Base-by-base conservation (phyloP, 169 alveolate species). In the Cryptosporidium bovis region DNA sequence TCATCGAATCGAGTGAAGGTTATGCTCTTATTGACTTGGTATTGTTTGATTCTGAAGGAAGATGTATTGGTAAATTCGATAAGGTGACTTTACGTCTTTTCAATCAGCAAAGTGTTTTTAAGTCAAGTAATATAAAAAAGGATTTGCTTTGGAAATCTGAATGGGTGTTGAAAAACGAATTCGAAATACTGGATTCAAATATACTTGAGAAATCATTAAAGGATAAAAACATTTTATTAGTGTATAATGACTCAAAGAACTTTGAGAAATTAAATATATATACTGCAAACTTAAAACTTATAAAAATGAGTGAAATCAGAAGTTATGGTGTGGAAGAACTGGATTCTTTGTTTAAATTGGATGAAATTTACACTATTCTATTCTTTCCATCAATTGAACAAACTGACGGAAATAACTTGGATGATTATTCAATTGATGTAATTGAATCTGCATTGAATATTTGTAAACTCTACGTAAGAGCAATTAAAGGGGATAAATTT, bases 1-100 rank as follows among this genome's bases (percentile, higher is more conserved):
- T 90, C 0, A 51, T 24, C 27, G 62, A 66, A 48, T 20, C 62
- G 31, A 64, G 53, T 27, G 51, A 64, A 10, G 48, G 66, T 3
- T 65, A 84, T 27, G 90, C 91, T 1, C 27, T 66, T 4, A 66
- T 83, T 31, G 64, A 71, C 40, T 66, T 84, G 2, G 44, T 60
- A 46, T 50, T 77, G 34, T 77, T 60, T 44, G 71, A 60, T 40
- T 77, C 87, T 15, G 64, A 77, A 44, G 77, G 87, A 0, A 40
- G 16, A 27, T 77, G 69, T 60, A 31, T 77, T 24, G 87, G 69
- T 3, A 44, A 77, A 56, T 27, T 77, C 8, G 62, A 24, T 1
- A 77, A 62, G 18, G 71, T 77, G 36, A 5, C 46, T 44, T 27
- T 77, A 5, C 62, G 64, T 60, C 56, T 44, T 12, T 34, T 77